A percentile compares a stretch with the other conserved stretches of the same genome.
These are phyloP conservation scores for Purpureocillium lavendulum DNA, from an alignment of 2,329 filamentous ascomycete genomes.

Conservation along the genomic window DNA sequence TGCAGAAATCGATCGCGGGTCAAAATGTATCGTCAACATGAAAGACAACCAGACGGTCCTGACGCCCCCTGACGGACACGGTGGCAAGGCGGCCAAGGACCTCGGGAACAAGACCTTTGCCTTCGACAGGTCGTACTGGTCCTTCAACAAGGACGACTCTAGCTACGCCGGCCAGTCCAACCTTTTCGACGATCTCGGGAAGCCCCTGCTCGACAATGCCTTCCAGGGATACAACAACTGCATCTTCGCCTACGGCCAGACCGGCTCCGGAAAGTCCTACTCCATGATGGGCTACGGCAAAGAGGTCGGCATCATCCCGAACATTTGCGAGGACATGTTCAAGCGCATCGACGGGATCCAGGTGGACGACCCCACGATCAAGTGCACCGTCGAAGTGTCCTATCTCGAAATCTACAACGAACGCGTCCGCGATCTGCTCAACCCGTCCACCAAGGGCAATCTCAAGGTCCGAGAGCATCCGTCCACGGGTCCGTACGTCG, in stretches of 20 bases:
- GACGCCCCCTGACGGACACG: slow-evolving; percentile 57
- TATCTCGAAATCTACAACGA: slow-evolving; percentile 99
- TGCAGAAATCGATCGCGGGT: slow-evolving; percentile 76
- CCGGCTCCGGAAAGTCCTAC: slow-evolving; percentile 96
- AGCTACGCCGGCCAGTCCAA: slow-evolving; percentile 88
- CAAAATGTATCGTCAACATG: slow-evolving; percentile 98
- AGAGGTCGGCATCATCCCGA: slow-evolving; percentile 90
- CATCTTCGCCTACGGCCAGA: slow-evolving; percentile 98
- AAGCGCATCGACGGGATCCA: slow-evolving; percentile 67
- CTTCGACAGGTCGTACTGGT: slow-evolving; percentile 98
- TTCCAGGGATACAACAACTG: slow-evolving; percentile 99
- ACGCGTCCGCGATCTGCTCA: slow-evolving; percentile 87
- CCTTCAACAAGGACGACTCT: slow-evolving; percentile 72
- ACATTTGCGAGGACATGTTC: slow-evolving; percentile 98
- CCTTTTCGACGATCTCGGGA: slow-evolving; percentile 80
- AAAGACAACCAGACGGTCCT: slow-evolving; percentile 86
- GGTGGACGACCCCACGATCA: slow-evolving; percentile 65
- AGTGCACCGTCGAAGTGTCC: slow-evolving; percentile 93
- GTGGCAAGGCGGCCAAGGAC: slow-evolving; percentile 60
- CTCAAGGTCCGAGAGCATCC: slow-evolving; percentile 96
- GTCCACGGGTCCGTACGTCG: slow-evolving; percentile 93
- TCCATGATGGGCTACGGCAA: slow-evolving; percentile 99
- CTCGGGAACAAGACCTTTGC: slow-evolving; percentile 77
- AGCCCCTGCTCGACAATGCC: slow-evolving; percentile 90
- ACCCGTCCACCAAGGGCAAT: slow-evolving; percentile 91